Evolutionary conservation across 2,329 filamentous ascomycete genomes (phyloP), one percentile per base, ranked within the genome.

Genomic region (Curvularia sp.): DNA sequence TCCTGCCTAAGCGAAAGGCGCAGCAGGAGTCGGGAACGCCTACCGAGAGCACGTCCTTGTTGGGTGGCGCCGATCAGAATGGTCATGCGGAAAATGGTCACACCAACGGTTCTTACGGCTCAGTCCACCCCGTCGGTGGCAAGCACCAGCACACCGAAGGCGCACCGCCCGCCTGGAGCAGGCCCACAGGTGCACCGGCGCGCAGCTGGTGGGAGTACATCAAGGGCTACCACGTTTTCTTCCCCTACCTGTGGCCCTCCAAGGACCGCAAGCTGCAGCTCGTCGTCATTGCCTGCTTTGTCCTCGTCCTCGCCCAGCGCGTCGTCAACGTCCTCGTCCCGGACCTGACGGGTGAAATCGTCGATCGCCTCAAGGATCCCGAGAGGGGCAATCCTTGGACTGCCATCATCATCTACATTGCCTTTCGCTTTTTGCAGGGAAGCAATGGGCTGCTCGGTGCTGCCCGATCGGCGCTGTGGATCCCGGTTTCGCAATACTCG

Each of bases 131-230:
- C 10, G 78, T 70, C 10, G 72, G 81, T 64, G 76, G 77, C 65
- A 79, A 80, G 61, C 73, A 81, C 54, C 60, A 79, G 49, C 77
- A 81, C 63, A 75, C 82, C 22, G 77, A 83, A 61, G 89, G 92
- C 57, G 85, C 87, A 51, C 86, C 87, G 24, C 88, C 89, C 9
- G 92, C 91, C 5, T 98, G 96, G 83, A 96, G 96, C 76, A 89
- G 94, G 67, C 93, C 93, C 1, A 89, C 90, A 38, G 94, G 92
- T 64, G 86, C 92, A 8, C 93, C 92, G 2, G 90, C 91, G 67
- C 92, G 91, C 66, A 95, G 89, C 52, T 99, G 95, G 95, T 96
- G 91, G 88, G 93, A 98, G 74, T 99, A 99, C 76, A 82, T 97
- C 60, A 88, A 89, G 63, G 93, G 94, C 46, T 99, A 98, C 77